Evolutionary conservation across 2,329 filamentous ascomycete species (phyloP), one percentile per base, ranked within the genome.

Genomic region (Exophiala mesophila): DNA sequence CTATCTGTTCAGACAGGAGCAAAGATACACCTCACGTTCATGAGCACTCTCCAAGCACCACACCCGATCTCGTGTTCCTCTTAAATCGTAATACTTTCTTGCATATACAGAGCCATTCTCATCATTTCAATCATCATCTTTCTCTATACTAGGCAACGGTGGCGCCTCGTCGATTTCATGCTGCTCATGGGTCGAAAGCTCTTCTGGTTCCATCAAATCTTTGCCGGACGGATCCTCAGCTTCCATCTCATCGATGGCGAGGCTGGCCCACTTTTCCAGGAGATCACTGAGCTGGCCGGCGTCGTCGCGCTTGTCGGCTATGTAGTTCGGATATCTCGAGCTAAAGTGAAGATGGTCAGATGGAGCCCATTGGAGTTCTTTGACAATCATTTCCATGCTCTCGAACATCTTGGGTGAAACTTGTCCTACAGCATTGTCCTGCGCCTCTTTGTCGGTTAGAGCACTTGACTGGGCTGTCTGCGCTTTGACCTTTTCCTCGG

Each of bases 251-350:
- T 28, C 35, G 15, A 37, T n/a, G 5, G 19, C 23, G 15, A 37
- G 35, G 12, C 33, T 16, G 3, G 44, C 44, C 40, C 36, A 47
- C 6, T 39, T 29, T 12, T 47, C 44, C 8, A 47, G 40, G 20
- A 47, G 10, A 6, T 31, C 8, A 31, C 44, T 47, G 29, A 47
- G 15, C 31, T 43, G 26, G 6, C 16, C 20, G 12, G 42, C 36
- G 10, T 31, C 30, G 17, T 43, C 31, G 6, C 36, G 36, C 40
- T 44, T 43, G 8, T 30, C 16, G 3, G 31, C 9, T 6, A 44
- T 5, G 40, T 47, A 41, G 17, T 47, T 47, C 3, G 44, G 44
- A 20, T 47, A 47, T n/a, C 24, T 28, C 10, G 39, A 43, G 19
- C 44, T 47, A 31, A 47, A 47, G 2, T 29, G 19, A 8, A 47